Conservation (phyloP, 2,329 filamentous ascomycete species). For the Fusarium secorum region DNA sequence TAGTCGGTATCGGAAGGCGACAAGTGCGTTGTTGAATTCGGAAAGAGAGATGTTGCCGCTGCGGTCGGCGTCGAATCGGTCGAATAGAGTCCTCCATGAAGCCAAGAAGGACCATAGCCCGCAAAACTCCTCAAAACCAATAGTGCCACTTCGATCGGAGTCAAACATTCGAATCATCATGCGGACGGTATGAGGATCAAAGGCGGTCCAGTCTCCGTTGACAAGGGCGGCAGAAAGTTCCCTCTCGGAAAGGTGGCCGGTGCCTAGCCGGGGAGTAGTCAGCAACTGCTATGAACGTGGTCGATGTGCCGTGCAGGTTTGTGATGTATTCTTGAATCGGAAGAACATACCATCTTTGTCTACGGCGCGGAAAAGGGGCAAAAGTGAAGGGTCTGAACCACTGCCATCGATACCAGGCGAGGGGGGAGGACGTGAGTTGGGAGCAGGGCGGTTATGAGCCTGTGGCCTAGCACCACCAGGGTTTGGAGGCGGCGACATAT, state of each 20-base stretch:
- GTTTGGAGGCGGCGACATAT: conserved; percentile 61
- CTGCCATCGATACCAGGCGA: conserved; percentile 64
- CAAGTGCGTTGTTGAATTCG: conserved; percentile 89
- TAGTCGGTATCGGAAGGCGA: conserved; percentile 92
- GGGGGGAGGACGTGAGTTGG: conserved; percentile 69
- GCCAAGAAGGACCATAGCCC: conserved; percentile 95
- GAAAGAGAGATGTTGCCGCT: conserved; percentile 84
- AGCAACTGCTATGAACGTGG: neutral
- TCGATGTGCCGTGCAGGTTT: neutral
- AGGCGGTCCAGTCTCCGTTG: conserved; percentile 94
- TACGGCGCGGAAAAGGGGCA: conserved; percentile 87
- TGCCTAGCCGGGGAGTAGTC: conserved; percentile 56
- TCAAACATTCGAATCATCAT: conserved; percentile 99
- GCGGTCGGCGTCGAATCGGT: conserved; percentile 89
- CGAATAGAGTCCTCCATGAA: conserved; percentile 92
- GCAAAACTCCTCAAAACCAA: conserved; percentile 96
- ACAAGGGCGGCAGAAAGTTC: conserved; percentile 91
- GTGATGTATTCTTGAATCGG: neutral
- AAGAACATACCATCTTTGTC: conserved; percentile 77
- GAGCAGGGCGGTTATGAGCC: conserved; percentile 60
- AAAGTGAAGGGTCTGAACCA: conserved; percentile 64
- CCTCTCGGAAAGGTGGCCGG: conserved; percentile 81
- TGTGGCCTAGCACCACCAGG: conserved; percentile 52
- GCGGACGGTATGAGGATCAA: conserved; percentile 90
- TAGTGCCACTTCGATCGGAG: conserved; percentile 84